Conservation (phyloP, 2,329 filamentous ascomycete genomes). For the Pseudocercospora musae region DNA sequence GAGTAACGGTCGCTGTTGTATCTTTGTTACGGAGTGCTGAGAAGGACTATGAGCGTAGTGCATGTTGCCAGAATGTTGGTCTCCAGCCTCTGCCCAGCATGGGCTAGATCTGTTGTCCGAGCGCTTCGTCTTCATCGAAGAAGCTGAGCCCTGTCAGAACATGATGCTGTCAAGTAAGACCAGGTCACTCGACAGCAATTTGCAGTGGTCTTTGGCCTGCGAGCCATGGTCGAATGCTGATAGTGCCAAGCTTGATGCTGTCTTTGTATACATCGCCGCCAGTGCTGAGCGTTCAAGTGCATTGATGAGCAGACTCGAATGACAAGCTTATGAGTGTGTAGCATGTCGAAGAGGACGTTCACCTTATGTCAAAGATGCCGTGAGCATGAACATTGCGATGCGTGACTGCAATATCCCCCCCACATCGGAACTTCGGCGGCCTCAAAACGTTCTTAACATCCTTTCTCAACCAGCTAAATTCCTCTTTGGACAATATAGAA, state of each 20-base stretch:
- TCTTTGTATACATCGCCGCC: too few species aligned
- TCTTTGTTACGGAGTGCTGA: too few species aligned
- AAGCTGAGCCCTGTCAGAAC: background rate
- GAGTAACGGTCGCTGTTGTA: too few species aligned
- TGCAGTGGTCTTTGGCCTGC: background rate
- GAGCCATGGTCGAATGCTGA: background rate
- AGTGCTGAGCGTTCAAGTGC: background rate
- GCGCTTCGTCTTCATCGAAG: background rate
- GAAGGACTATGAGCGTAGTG: background rate
- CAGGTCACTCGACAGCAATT: background rate
- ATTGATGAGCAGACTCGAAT: background rate
- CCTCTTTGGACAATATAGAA: conserved; percentile 1
- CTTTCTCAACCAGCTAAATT: background rate
- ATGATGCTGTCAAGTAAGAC: background rate
- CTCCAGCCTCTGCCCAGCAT: background rate
- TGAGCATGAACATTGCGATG: too few species aligned
- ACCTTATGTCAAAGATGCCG: too few species aligned
- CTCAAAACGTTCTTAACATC: too few species aligned
- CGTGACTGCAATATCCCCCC: too few species aligned
- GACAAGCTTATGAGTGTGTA: background rate
- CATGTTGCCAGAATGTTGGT: background rate
- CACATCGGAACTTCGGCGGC: too few species aligned
- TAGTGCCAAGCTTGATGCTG: background rate
- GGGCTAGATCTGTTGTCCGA: background rate
- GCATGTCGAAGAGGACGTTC: too few species aligned